Evolutionary conservation across 768 basidiomycete genomes (phyloP).

Genomic region (Leucocoprinus leucothites): DNA sequence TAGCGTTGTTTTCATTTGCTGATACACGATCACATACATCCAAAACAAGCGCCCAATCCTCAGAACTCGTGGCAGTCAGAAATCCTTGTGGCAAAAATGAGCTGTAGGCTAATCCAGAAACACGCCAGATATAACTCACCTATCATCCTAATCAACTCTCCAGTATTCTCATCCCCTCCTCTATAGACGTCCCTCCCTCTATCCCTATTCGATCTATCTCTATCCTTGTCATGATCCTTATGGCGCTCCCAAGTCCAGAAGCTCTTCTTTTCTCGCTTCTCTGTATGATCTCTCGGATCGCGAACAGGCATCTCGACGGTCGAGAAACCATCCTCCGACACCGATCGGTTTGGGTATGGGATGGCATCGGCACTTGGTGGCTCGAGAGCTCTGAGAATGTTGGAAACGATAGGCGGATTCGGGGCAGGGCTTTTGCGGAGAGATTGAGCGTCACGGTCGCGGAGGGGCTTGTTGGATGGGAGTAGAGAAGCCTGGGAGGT

Average conservation of each 20-base stretch:
- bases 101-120: background rate
- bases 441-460: slow-evolving; percentile 1
- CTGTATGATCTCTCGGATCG: slow-evolving; percentile 18
- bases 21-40: slow-evolving; percentile 87
- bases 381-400: slow-evolving; percentile 62
- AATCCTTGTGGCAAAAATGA: slow-evolving; percentile 43
- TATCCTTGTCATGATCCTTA: slow-evolving; percentile 40
- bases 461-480: background rate
- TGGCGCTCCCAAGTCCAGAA: slow-evolving; percentile 48
- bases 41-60: slow-evolving; percentile 79
- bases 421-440: slow-evolving; percentile 21
- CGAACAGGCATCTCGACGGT: slow-evolving; percentile 20
- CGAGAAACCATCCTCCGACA: slow-evolving; percentile 30
- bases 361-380: slow-evolving; percentile 31
- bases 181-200: slow-evolving; percentile 24
- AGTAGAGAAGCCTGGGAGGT: slow-evolving; percentile 14
- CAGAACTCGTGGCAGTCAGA: slow-evolving; percentile 73
- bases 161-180: slow-evolving; percentile 46
- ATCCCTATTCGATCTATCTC: slow-evolving; percentile 29
- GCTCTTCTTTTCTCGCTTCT: slow-evolving; percentile 50
- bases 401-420: slow-evolving; percentile 40
- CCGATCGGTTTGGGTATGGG: slow-evolving; percentile 19
- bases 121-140: slow-evolving; percentile 37
- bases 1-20: slow-evolving; percentile 65
- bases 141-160: slow-evolving; percentile 69